phyloP scores from a whole-genome alignment of 352 stramenopile species.

The Globisporangium spinosum region DNA sequence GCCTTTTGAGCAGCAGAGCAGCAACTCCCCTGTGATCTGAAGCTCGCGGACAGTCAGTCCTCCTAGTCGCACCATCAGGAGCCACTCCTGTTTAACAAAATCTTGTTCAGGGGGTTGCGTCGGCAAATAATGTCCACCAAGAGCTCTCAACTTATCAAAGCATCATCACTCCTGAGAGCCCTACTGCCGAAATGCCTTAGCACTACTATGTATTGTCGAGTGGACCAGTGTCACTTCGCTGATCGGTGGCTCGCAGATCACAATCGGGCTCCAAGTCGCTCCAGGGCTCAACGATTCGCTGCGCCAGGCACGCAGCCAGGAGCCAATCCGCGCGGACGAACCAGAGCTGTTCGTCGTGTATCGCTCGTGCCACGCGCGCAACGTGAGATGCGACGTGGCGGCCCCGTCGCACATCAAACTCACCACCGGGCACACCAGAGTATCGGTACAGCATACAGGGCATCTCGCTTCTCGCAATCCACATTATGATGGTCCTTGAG shows the following conservation, averaged over 20 bases:
- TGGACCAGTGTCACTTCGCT: constrained; percentile 1
- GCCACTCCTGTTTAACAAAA: neutral
- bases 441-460: neutral
- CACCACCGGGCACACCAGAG: neutral
- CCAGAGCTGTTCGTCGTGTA: neutral
- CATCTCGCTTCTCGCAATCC: neutral
- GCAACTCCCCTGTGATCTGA: too few relatives aligned
- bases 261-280: neutral
- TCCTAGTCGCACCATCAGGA: neutral
- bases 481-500: neutral
- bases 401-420: neutral
- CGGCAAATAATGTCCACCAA: neutral
- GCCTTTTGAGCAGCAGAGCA: too few relatives aligned
- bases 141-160: neutral
- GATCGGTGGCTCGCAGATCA: neutral
- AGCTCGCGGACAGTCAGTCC: too few relatives aligned
- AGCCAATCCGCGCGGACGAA: neutral
- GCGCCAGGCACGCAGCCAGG: neutral
- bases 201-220: too few relatives aligned
- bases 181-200: constrained; percentile 4
- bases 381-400: neutral
- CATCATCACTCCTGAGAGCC: neutral
- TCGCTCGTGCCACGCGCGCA: neutral
- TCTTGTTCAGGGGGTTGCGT: neutral
- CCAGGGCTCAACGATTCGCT: neutral